A percentile compares a stretch with the other conserved stretches of the same genome.
Conservation (phyloP, 2,329 filamentous ascomycete species). For the Bertia moriformis region DNA sequence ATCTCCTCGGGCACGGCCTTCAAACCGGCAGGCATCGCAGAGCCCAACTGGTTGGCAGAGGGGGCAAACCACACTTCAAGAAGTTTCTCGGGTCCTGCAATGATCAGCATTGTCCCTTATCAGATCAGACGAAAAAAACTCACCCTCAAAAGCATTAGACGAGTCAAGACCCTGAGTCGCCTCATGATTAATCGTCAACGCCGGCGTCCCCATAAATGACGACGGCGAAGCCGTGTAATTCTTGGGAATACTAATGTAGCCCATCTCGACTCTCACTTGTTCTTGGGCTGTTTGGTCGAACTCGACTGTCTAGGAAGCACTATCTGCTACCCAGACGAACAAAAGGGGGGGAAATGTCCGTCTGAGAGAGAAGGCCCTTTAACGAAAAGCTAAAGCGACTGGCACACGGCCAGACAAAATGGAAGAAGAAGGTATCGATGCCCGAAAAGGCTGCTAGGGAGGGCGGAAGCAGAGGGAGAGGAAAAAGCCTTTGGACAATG, state of each 20-base stretch:
- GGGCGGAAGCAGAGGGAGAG: conserved; percentile 49
- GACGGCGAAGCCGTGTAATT: conserved; percentile 54
- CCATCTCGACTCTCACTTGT: conserved; percentile 37
- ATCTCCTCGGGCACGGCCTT: conserved; percentile 54
- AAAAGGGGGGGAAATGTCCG: conserved; percentile 1
- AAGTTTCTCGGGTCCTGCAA: conserved; percentile 55
- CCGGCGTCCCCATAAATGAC: conserved; percentile 38
- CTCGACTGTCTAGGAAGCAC: background rate
- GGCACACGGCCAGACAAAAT: conserved; percentile 21
- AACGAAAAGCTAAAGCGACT: conserved; percentile 54
- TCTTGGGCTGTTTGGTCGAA: conserved; percentile 4
- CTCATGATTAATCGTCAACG: conserved; percentile 62
- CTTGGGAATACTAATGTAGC: conserved; percentile 51
- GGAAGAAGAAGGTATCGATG: conserved; percentile 21
- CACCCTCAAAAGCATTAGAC: conserved; percentile 62
- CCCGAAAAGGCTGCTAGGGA: conserved; percentile 46
- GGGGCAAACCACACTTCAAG: conserved; percentile 66
- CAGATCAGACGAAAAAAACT: conserved; percentile 5
- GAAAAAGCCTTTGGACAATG: conserved; percentile 50
- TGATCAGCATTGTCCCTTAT: background rate
- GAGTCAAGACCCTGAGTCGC: conserved; percentile 61
- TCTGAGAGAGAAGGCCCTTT: conserved; percentile 8
- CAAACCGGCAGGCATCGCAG: conserved; percentile 44
- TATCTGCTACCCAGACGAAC: conserved; percentile 1
- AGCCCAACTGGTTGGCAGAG: conserved; percentile 42